Conservation (phyloP, 768 basidiomycete species). For the Phylloporus sp. region DNA sequence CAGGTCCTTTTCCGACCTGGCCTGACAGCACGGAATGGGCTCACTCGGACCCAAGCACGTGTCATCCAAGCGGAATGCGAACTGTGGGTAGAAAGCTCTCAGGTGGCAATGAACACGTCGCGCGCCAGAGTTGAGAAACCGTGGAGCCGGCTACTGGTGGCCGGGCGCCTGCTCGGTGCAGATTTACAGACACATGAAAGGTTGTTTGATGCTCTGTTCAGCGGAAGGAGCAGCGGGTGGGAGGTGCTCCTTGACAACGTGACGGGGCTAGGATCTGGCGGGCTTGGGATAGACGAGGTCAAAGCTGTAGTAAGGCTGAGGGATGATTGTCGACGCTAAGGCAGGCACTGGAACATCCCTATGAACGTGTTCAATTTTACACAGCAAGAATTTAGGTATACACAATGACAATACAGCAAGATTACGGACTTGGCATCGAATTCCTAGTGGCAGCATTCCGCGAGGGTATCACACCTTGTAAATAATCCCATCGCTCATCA, state of each 20-base stretch:
- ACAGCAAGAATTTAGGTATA: no score
- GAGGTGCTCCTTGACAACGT: slow-evolving; percentile 41
- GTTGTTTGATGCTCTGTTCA: slow-evolving; percentile 14
- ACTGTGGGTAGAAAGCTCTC: slow-evolving; percentile 80
- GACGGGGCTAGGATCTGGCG: slow-evolving; percentile 53
- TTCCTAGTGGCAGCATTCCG: neutral
- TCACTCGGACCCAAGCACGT: slow-evolving; percentile 46
- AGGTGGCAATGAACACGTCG: slow-evolving; percentile 45
- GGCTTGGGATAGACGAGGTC: slow-evolving; percentile 60
- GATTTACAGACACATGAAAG: slow-evolving; percentile 39
- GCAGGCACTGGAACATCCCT: no score
- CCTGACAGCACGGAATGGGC: slow-evolving; percentile 36
- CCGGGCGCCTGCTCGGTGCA: slow-evolving; percentile 60
- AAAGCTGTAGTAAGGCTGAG: slow-evolving; percentile 47
- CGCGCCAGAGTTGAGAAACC: slow-evolving; percentile 60
- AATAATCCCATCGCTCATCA: slow-evolving; percentile 82
- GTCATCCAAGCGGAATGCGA: slow-evolving; percentile 66
- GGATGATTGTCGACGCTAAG: slow-evolving; percentile 32
- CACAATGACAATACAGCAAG: neutral
- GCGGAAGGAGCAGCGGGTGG: slow-evolving; percentile 40
- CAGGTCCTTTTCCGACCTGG: slow-evolving; percentile 75
- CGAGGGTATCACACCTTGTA: slow-evolving; percentile 61
- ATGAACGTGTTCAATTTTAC: no score
- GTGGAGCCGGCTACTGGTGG: slow-evolving; percentile 70
- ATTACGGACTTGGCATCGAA: neutral